A percentile compares a stretch with the other conserved stretches of the same genome.
These are phyloP conservation scores for Sarocladium strictum DNA, from an alignment of 2,329 filamentous ascomycete genomes.

Conservation along the genomic window DNA sequence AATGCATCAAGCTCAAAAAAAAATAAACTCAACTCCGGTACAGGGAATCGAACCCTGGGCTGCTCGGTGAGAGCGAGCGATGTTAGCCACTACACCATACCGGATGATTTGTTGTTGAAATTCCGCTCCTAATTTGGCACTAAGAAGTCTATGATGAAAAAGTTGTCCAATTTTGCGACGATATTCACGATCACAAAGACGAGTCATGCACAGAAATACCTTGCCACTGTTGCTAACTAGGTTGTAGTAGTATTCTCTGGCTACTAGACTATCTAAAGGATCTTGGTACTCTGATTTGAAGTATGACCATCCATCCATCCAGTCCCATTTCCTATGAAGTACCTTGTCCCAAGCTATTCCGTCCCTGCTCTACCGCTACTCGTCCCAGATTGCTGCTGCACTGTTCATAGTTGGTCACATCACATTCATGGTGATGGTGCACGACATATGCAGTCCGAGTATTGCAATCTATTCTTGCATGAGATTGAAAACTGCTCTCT, in stretches of 20 bases:
- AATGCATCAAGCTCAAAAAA: no score
- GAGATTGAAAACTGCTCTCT: constrained; percentile 6
- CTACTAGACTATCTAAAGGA: no score
- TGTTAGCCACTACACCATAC: constrained; percentile 32
- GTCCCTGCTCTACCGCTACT: no score
- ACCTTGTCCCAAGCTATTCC: no score
- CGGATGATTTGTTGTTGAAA: constrained; percentile 17
- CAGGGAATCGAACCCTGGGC: constrained; percentile 30
- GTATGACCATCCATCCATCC: no score
- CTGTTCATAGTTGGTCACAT: not conserved
- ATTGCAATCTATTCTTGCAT: not conserved
- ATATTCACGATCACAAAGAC: no score
- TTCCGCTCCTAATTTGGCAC: not conserved
- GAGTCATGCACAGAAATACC: not conserved
- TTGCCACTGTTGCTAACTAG: no score
- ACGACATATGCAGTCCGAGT: not conserved
- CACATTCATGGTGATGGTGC: not conserved
- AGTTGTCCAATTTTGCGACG: no score
- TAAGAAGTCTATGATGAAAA: not conserved
- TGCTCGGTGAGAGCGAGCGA: constrained; percentile 31
- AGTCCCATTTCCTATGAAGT: no score
- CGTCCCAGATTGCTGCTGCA: no score
- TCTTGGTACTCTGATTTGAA: no score
- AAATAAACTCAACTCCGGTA: constrained; percentile 1
- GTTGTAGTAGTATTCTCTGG: no score